Evolutionary conservation across 2,329 filamentous ascomycete species (phyloP), one percentile per base, ranked within the genome.

Genomic region (Parastagonospora nodorum): DNA sequence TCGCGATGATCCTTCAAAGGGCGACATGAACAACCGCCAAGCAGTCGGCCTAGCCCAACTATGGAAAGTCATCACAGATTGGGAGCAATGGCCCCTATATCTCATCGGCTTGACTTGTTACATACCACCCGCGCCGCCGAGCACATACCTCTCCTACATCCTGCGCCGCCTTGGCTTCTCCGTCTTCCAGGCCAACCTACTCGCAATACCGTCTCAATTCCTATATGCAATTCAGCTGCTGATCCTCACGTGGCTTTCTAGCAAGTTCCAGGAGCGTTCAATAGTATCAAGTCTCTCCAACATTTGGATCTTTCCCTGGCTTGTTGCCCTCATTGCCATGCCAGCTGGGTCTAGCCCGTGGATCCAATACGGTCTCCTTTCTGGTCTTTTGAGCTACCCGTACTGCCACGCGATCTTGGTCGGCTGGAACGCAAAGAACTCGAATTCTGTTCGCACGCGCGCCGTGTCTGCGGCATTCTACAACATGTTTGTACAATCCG

Each of bases 171-270:
- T 88, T 0, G 85, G 85, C 0, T 88, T 87, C 69, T 77, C 77
- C 52, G 84, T 82, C 2, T 86, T 89, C 67, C 73, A 83, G 16
- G 79, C 84, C 1, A 89, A 88, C 61, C 66, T 89, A 30, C 77
- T 89, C 7, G 80, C 81, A 2, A 87, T 88, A n/a, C 72, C 81
- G 54, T 68, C 62, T 4, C 68, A 74, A 29, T 66, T 71, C 10
- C 57, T 73, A 41, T 67, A 65, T 46, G 67, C 78, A 24, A 51
- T 75, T 5, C 75, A 78, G 4, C 70, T 82, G 2, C 61, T 81
- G 10, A 60, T 71, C 32, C 64, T 78, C 11, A 79, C 79, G 0
- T 76, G 75, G 64, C 53, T 79, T 5, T 79, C 78, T 2, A 78
- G 81, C 32, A 71, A 70, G 27, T 64, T 79, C 49, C 77, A 79